Conservation (phyloP, 331 rosid species). For the Rosa hybrid region DNA sequence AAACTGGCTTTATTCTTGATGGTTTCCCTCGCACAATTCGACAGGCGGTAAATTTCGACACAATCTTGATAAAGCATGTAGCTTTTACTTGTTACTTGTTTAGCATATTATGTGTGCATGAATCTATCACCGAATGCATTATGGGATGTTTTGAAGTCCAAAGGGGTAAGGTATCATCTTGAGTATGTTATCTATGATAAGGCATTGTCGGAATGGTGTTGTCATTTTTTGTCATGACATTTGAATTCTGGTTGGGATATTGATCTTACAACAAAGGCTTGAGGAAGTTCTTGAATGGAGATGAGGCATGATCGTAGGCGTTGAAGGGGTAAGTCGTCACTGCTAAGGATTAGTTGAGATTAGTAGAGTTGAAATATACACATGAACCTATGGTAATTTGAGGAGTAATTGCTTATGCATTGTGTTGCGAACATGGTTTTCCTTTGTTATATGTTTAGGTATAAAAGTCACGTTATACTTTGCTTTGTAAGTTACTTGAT, state of each 20-base stretch:
- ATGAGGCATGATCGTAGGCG: not conserved
- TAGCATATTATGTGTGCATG: not conserved
- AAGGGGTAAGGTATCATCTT: not conserved
- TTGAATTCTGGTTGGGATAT: not conserved
- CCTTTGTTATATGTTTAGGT: not conserved
- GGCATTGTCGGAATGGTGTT: not conserved
- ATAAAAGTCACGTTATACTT: not conserved
- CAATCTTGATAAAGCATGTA: not conserved
- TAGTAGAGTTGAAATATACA: not conserved
- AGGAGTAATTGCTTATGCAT: not conserved
- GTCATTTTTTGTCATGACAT: not conserved
- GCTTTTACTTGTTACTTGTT: not conserved
- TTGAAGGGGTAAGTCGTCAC: not conserved
- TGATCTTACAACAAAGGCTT: not conserved
- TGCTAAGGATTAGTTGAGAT: not conserved
- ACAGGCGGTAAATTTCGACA: constrained; percentile 39
- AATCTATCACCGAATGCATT: not conserved
- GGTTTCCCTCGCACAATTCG: constrained; percentile 54
- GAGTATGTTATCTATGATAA: not conserved
- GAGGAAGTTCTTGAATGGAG: not conserved
- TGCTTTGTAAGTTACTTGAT: not conserved
- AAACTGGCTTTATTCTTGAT: constrained; percentile 51
- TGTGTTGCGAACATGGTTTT: not conserved
- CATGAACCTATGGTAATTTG: not conserved
- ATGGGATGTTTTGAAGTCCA: not conserved